phyloP scores from a whole-genome alignment of 2,329 filamentous ascomycete species.

The Volutella citrinella region DNA sequence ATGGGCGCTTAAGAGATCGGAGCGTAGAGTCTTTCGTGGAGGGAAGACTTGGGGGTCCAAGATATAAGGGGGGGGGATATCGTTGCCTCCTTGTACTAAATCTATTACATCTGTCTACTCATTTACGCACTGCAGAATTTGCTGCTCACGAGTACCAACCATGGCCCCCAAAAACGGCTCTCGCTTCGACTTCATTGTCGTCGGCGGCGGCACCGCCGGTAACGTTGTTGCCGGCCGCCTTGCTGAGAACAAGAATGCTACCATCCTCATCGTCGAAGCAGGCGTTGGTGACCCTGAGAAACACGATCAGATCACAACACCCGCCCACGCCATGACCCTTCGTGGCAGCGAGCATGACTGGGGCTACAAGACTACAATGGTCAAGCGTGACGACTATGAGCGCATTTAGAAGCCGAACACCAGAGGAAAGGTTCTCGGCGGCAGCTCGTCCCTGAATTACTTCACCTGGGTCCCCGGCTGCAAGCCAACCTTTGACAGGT shows the following conservation, averaged over 20 bases:
- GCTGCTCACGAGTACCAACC: too few relatives aligned
- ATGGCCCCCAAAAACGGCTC: not conserved
- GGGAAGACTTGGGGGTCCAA: too few relatives aligned
- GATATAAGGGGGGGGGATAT: too few relatives aligned
- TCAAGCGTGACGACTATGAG: conserved; percentile 56
- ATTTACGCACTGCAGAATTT: too few relatives aligned
- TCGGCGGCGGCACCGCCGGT: conserved; percentile 31
- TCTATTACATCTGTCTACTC: too few relatives aligned
- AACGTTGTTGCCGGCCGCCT: conserved; percentile 35
- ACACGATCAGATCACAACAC: conserved; percentile 51
- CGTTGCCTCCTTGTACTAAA: too few relatives aligned
- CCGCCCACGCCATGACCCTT: conserved; percentile 49
- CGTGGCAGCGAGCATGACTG: conserved; percentile 56
- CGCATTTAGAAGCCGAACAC: conserved; percentile 63
- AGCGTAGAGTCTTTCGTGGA: too few relatives aligned
- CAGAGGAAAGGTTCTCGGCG: conserved; percentile 57
- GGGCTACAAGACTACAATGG: conserved; percentile 60
- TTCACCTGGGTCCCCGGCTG: conserved; percentile 62
- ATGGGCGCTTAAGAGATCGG: too few relatives aligned
- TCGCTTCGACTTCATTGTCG: not conserved
- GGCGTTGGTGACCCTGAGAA: conserved; percentile 46
- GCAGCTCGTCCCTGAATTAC: conserved; percentile 59
- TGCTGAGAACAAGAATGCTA: conserved; percentile 35
- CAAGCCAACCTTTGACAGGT: conserved; percentile 60
- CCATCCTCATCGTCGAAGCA: conserved; percentile 46